Evolutionary conservation across 768 basidiomycete genomes (phyloP).

Genomic region (Leccinum olivaceopallidum): DNA sequence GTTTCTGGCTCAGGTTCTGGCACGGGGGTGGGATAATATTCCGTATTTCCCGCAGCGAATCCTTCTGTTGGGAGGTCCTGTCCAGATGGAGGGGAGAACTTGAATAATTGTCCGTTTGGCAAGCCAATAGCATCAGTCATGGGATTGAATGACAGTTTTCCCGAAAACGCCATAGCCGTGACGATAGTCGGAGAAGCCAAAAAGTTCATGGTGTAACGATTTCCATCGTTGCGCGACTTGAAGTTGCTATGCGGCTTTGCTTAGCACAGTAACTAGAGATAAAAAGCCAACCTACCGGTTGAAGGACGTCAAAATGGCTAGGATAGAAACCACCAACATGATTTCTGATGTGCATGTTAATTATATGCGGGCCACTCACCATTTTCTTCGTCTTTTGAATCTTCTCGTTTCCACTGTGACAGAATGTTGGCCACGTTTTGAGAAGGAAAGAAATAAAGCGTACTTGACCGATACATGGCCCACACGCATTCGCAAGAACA

Average conservation of each 20-base stretch:
- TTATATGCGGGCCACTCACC: conserved; percentile 46
- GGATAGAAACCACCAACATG: conserved; percentile 1
- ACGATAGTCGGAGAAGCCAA: conserved; percentile 96
- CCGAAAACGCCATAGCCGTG: conserved; percentile 97
- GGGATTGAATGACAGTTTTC: conserved; percentile 92
- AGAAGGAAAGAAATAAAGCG: conserved; percentile 13
- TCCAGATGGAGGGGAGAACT: conserved; percentile 81
- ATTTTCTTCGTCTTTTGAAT: conserved; percentile 87
- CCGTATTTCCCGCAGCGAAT: conserved; percentile 71
- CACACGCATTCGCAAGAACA: conserved; percentile 97
- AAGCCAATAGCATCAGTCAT: conserved; percentile 69
- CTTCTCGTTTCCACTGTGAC: conserved; percentile 86
- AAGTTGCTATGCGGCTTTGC: conserved; percentile 51
- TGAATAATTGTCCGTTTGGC: conserved; percentile 77
- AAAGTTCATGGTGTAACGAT: conserved; percentile 94
- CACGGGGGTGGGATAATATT: conserved; percentile 74
- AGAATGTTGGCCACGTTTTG: conserved; percentile 8
- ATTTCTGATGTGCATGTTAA: conserved; percentile 3
- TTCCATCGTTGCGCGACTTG: conserved; percentile 97
- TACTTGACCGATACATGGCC: conserved; percentile 97
- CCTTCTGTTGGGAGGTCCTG: conserved; percentile 82
- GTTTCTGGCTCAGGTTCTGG: conserved; percentile 79
- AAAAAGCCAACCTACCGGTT: conserved; percentile 62
- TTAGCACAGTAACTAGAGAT: neutral
- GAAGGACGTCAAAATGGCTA: conserved; percentile 96